Evolutionary conservation across 495 filamentous ascomycete species (phyloP).

Genomic region (Penicillium manginii): DNA sequence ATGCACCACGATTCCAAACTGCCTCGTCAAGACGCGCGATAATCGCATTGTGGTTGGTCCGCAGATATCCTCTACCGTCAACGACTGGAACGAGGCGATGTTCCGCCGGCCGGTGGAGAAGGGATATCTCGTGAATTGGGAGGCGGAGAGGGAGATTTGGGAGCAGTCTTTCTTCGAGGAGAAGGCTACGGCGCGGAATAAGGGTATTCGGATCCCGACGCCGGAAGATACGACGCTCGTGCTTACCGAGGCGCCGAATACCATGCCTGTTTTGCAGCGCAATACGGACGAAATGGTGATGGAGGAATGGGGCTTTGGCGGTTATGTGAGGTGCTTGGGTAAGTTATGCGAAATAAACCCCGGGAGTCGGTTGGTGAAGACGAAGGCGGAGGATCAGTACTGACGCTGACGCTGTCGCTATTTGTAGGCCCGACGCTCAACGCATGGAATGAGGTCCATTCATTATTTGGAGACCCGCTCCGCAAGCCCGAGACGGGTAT

Average conservation of each 20-base stretch:
- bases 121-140: constrained; percentile 96
- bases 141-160: constrained; percentile 95
- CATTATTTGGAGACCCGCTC: constrained; percentile 59
- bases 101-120: constrained; percentile 94
- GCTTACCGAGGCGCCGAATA: constrained; percentile 90
- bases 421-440: constrained; percentile 69
- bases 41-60: constrained; percentile 77
- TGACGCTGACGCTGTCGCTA: neutral
- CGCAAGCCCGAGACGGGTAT: constrained; percentile 31
- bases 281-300: constrained; percentile 97
- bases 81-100: constrained; percentile 85
- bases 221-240: constrained; percentile 81
- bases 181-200: constrained; percentile 56
- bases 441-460: constrained; percentile 78
- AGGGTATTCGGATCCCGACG: constrained; percentile 36
- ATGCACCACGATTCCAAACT: constrained; percentile 82
- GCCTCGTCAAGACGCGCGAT: constrained; percentile 80
- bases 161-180: constrained; percentile 84
- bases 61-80: constrained; percentile 72
- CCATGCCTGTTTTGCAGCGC: constrained; percentile 74
- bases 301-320: constrained; percentile 95
- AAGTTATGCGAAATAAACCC: constrained; percentile 9
- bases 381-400: neutral
- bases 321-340: constrained; percentile 74
- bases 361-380: neutral